Evolutionary conservation across 768 basidiomycete species (phyloP), one percentile per base, ranked within the genome.

Genomic region (Artomyces pyxidatus): DNA sequence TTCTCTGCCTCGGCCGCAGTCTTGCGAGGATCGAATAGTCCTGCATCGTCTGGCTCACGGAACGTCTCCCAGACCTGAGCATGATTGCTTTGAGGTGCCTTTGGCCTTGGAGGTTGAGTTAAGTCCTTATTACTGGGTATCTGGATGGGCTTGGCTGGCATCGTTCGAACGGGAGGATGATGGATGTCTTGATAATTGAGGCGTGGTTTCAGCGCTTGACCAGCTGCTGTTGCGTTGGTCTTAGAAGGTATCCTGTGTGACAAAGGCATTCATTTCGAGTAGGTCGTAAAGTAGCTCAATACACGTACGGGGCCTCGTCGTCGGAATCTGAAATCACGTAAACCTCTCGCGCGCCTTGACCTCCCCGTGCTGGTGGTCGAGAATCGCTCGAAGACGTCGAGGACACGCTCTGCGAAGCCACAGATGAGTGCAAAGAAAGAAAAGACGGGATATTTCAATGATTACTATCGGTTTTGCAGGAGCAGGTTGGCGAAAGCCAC

Each of bases 1-100:
- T 81, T 82, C 58, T 92, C 88, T 0, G 88, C 81, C 19, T 92
- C 87, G 0, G 63, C 68, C 26, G 73, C 58, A 19, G 68, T 61
- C 61, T 64, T 72, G n/a, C 42, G 50, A 25, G 67, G 65, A 12
- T 70, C 66, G 16, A 64, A 48, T 14, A 61, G 42, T 16, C 37
- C 21, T 16, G 55, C 57, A 2, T 63, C 57, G 27, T 66, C 56
- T 22, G 63, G 62, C 10, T 40, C 51, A 39, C 63, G 62, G 29
- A 67, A 65, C 3, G 64, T 63, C 48, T 66, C 64, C 56, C 67
- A 55, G n/a, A n/a, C n/a, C n/a, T n/a, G n/a, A n/a, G n/a, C n/a
- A 25, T 61, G 49, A 42, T 61, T 59, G 1, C 30, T 32, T 48
- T 57, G 37, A 55, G 50, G 5, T 51, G 54, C 38, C 56, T 58